Conservation (phyloP, 805 yeast species). For the Schwanniomyces occidentalis region DNA sequence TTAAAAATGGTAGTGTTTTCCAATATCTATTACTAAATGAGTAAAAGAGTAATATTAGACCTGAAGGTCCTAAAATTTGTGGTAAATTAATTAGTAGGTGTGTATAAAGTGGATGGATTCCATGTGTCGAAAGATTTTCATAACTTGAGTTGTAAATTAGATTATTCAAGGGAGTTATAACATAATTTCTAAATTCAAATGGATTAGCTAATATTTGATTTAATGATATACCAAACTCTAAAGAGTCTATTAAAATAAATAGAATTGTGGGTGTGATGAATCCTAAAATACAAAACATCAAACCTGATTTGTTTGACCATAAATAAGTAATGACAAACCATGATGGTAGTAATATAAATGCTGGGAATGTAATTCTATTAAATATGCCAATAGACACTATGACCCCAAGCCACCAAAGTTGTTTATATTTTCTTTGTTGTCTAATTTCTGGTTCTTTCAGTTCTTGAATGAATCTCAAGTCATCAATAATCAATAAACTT, state of each 20-base stretch:
- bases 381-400: slow-evolving; percentile 68
- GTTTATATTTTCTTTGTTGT: slow-evolving; percentile 1
- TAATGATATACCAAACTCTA: slow-evolving; percentile 24
- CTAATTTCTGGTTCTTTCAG: slow-evolving; percentile 1
- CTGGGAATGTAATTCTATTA: slow-evolving; percentile 82
- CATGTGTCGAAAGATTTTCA: slow-evolving; percentile 71
- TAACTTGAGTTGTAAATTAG: slow-evolving; percentile 63
- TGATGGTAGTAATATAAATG: slow-evolving; percentile 69
- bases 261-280: slow-evolving; percentile 31
- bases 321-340: slow-evolving; percentile 46
- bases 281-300: slow-evolving; percentile 33
- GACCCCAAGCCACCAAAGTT: slow-evolving; percentile 41
- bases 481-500: slow-evolving; percentile 50
- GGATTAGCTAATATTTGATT: slow-evolving; percentile 11
- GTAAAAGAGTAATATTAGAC: slow-evolving; percentile 48
- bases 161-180: slow-evolving; percentile 78
- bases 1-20: slow-evolving; percentile 55
- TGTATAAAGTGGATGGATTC: slow-evolving; percentile 75
- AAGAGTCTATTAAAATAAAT: slow-evolving; percentile 58
- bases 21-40: slow-evolving; percentile 35
- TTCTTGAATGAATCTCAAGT: slow-evolving; percentile 28
- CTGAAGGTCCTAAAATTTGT: slow-evolving; percentile 74
- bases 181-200: slow-evolving; percentile 23
- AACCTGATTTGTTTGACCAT: slow-evolving; percentile 28
- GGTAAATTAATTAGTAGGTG: slow-evolving; percentile 80